phyloP scores from a whole-genome alignment of 2,329 filamentous ascomycete species.

The Xylogone sp. region DNA sequence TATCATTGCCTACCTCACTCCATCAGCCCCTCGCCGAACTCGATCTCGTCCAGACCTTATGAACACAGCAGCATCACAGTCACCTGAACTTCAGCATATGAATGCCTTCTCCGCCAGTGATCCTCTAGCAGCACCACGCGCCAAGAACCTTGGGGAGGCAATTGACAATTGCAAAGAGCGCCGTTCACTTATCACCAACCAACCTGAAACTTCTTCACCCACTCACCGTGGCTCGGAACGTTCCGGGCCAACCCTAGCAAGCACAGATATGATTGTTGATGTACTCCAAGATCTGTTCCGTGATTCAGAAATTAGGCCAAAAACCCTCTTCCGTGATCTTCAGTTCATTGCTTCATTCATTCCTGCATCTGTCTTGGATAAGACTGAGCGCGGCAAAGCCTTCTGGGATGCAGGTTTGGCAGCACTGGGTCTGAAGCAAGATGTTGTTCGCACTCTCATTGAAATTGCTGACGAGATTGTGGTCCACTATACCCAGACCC shows the following conservation, averaged over 20 bases:
- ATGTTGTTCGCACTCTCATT: constrained; percentile 69
- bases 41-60: constrained; percentile 22
- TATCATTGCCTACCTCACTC: constrained; percentile 62
- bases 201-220: constrained; percentile 58
- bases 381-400: constrained; percentile 65
- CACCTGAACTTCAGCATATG: constrained; percentile 44
- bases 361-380: constrained; percentile 55
- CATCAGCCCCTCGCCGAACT: constrained; percentile 36
- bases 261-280: constrained; percentile 53
- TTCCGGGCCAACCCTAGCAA: constrained; percentile 42
- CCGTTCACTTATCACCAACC: constrained; percentile 52
- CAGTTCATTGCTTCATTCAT: constrained; percentile 71
- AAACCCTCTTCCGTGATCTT: constrained; percentile 76
- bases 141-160: constrained; percentile 57
- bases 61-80: constrained; percentile 41
- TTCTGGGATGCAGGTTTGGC: constrained; percentile 83
- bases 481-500: constrained; percentile 61
- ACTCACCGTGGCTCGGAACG: constrained; percentile 72
- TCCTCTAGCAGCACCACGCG: constrained; percentile 24
- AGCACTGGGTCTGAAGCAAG: constrained; percentile 83
- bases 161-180: constrained; percentile 69
- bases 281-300: constrained; percentile 66
- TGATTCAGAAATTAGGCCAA: constrained; percentile 66
- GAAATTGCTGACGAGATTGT: constrained; percentile 68
- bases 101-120: constrained; percentile 25